Evolutionary conservation across 352 stramenopile genomes (phyloP).

Genomic region (Phytophthora ohioensis): DNA sequence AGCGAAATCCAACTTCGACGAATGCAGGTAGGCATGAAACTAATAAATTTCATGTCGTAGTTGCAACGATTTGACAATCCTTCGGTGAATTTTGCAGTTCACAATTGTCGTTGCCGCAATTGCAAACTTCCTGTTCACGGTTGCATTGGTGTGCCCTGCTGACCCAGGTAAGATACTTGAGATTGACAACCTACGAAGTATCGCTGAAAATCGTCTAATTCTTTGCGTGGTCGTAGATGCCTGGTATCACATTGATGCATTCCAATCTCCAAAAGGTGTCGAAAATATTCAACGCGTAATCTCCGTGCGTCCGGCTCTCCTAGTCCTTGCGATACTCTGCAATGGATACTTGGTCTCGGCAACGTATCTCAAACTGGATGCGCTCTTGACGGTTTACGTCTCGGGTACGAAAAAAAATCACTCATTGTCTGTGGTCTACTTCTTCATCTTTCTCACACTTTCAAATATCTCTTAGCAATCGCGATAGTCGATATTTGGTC

Average conservation of each 20-base stretch:
- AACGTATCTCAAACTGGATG: slow-evolving; percentile 32
- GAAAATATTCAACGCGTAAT: slow-evolving; percentile 43
- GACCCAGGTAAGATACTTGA: slow-evolving; percentile 30
- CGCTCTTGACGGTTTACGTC: slow-evolving; percentile 56
- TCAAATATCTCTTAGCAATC: slow-evolving; percentile 33
- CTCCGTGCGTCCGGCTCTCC: slow-evolving; percentile 38
- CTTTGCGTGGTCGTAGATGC: slow-evolving; percentile 36
- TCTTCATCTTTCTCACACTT: background rate
- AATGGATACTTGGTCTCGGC: slow-evolving; percentile 46
- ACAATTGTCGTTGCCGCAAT: slow-evolving; percentile 14
- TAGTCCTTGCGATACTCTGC: slow-evolving; percentile 39
- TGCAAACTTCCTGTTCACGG: slow-evolving; percentile 37
- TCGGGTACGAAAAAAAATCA: slow-evolving; percentile 39
- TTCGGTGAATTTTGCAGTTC: slow-evolving; percentile 10
- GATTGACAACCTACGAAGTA: background rate
- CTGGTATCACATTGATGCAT: slow-evolving; percentile 62
- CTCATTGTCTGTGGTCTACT: background rate
- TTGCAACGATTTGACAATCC: too few relatives aligned
- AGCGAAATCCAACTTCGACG: slow-evolving; percentile 48
- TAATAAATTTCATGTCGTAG: background rate
- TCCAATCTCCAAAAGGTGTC: slow-evolving; percentile 33
- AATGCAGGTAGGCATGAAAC: slow-evolving; percentile 33
- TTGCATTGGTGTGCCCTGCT: slow-evolving; percentile 39
- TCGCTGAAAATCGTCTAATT: background rate
- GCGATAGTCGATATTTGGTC: slow-evolving; percentile 48